Conservation (phyloP, 768 basidiomycete species). For the Cyathus striatus region DNA sequence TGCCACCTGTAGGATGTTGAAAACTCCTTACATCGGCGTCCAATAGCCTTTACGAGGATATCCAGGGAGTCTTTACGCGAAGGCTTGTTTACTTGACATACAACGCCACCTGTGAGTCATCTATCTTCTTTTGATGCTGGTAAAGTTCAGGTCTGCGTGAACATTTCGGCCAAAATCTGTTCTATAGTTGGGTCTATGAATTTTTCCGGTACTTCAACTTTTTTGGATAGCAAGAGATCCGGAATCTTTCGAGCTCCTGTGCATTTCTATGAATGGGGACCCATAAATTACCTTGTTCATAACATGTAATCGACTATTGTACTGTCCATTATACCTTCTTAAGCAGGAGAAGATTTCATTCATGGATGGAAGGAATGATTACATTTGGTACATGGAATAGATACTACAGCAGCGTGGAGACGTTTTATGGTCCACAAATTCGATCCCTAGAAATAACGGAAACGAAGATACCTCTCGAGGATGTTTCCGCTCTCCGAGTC, state of each 20-base stretch:
- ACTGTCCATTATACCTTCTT: constrained; percentile 12
- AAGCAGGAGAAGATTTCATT: constrained; percentile 11
- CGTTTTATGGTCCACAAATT: background rate
- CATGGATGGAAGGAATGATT: constrained; percentile 3
- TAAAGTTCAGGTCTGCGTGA: background rate
- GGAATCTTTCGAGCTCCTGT: constrained; percentile 9
- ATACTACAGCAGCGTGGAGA: background rate
- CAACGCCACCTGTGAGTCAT: constrained; percentile 33
- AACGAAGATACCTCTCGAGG: constrained; percentile 1
- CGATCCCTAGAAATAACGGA: background rate
- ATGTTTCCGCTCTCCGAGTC: constrained; percentile 1
- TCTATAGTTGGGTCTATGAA: no score
- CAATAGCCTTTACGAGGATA: constrained; percentile 31
- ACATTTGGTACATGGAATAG: background rate
- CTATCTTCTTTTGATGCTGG: constrained; percentile 19
- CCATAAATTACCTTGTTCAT: constrained; percentile 8
- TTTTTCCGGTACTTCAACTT: constrained; percentile 7
- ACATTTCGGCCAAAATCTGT: constrained; percentile 10
- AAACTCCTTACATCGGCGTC: constrained; percentile 31
- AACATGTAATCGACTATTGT: constrained; percentile 11
- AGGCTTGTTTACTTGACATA: constrained; percentile 35
- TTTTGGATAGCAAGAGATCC: constrained; percentile 15
- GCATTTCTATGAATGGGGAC: constrained; percentile 13
- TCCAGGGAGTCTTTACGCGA: constrained; percentile 32
- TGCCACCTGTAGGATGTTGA: constrained; percentile 19